Percentiles rank a stretch among this genome's conserved stretches.
phyloP scores from a whole-genome alignment of 306 rosid genomes.

The Corylus heterophylla region DNA sequence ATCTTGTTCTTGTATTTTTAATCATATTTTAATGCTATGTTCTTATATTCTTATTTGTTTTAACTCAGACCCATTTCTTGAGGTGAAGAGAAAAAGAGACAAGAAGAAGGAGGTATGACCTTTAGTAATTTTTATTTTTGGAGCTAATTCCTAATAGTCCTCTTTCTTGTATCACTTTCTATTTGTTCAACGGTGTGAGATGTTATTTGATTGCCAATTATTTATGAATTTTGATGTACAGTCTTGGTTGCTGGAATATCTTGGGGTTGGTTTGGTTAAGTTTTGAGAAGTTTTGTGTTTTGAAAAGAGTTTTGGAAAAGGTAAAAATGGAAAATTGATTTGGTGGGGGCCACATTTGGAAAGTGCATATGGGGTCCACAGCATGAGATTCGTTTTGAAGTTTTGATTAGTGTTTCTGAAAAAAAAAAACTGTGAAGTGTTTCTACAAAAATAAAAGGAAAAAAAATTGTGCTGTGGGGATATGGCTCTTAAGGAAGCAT shows the following conservation, averaged over 20 bases:
- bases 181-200: not conserved
- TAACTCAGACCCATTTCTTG: constrained; percentile 79
- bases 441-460: too few relatives aligned
- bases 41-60: constrained; percentile 10
- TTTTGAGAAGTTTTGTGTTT: too few relatives aligned
- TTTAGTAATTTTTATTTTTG: not conserved
- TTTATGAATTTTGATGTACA: not conserved
- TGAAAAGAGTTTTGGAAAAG: too few relatives aligned
- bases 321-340: too few relatives aligned
- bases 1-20: not conserved
- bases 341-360: too few relatives aligned
- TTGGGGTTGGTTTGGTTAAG: too few relatives aligned
- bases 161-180: not conserved
- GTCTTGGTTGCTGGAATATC: not conserved
- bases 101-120: constrained; percentile 76
- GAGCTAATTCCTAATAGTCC: not conserved
- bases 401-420: too few relatives aligned
- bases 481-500: too few relatives aligned
- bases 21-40: not conserved
- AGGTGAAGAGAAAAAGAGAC: constrained; percentile 94
- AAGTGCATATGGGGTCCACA: too few relatives aligned
- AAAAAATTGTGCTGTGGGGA: too few relatives aligned
- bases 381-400: too few relatives aligned
- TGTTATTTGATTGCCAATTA: not conserved
- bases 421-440: too few relatives aligned